Base-by-base conservation (phyloP, 352 stramenopile genomes). In the Globisporangium takayamanum region DNA sequence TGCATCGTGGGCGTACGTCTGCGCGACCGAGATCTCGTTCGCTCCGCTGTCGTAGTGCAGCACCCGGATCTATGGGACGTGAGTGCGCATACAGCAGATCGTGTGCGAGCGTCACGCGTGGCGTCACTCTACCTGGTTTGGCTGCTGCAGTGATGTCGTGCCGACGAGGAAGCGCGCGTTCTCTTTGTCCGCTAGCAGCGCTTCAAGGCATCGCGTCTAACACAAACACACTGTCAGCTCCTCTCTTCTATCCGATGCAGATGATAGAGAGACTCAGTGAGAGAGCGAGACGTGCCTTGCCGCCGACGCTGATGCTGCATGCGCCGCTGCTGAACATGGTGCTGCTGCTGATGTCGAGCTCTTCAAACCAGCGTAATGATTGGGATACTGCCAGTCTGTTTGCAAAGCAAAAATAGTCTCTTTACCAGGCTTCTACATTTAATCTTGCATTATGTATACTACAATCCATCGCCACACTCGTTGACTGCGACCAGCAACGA, bases 141-240 rank as follows among this genome's bases (percentile, higher is more conserved):
- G 58, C 44, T 83, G 72, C 57, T 84, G 80, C 55, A 89, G 78
- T 12, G 69, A 70, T 16, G 73, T 74, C 18, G 78, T 90, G 54
- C 82, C 82, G 12, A 88, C 57, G 46, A 92, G 64, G 63, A 90
- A 94, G 55, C 74, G 80, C 57, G 72, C 66, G 47, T 67, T 63
- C 46, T 85, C 74, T 49, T 83, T 89, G 41, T 91, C 77, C 5
- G 63, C 80, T 25, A 85, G 52, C 36, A 92, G 57, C 16, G 84
- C 75, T 52, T 91, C 84, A 39, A 94, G 65, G 42, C 75, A 82
- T 11, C 84, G 82, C 46, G 82, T 70, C 79, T 89, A 1, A 5
- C 12, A 33, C 16, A 67, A 3, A 49, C 3, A 30, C 1, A 15
- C 36, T 30, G 36, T 5, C 18, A 47, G 16, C 8, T 4, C 22